Evolutionary conservation across 495 filamentous ascomycete species (phyloP).

Genomic region (Podospora pseudopauciseta): DNA sequence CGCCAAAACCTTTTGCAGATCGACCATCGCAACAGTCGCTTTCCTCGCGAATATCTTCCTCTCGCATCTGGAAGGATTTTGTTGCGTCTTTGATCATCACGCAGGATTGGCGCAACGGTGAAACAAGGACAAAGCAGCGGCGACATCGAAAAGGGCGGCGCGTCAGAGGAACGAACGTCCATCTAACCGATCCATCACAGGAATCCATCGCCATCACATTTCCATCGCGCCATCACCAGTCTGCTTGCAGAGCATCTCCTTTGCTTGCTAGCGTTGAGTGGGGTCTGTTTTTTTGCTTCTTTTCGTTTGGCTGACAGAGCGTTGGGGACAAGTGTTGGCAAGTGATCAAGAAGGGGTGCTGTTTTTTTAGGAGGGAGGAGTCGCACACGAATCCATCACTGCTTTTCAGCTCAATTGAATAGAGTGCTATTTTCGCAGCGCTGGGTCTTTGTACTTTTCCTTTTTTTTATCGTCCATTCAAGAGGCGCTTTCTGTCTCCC

Average conservation of each 20-base stretch:
- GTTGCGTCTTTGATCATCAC: not conserved
- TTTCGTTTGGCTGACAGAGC: conserved; percentile 21
- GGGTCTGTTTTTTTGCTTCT: conserved; percentile 12
- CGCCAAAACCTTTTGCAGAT: not conserved
- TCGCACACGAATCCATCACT: conserved; percentile 15
- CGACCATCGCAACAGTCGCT: not conserved
- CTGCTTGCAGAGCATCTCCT: conserved; percentile 6
- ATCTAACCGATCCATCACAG: conserved; percentile 1
- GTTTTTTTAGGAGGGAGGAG: conserved; percentile 22
- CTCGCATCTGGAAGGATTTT: not conserved
- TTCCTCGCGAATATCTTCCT: not conserved
- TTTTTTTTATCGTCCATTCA: conserved; percentile 32
- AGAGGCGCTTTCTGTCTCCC: conserved; percentile 38
- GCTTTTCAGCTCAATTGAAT: conserved; percentile 29
- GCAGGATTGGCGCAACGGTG: not conserved
- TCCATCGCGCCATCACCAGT: not conserved
- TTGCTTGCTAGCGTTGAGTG: conserved; percentile 4
- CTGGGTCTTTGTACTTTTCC: conserved; percentile 40
- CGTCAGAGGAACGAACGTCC: not conserved
- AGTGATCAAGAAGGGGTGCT: conserved; percentile 25
- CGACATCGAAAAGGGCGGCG: not conserved
- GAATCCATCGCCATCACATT: conserved; percentile 7
- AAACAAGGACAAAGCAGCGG: not conserved
- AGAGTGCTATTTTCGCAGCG: conserved; percentile 23
- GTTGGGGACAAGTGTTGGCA: conserved; percentile 26